Evolutionary conservation across 192 early-diverging fungal species (phyloP).

Genomic region (Gonapodya prolifera): DNA sequence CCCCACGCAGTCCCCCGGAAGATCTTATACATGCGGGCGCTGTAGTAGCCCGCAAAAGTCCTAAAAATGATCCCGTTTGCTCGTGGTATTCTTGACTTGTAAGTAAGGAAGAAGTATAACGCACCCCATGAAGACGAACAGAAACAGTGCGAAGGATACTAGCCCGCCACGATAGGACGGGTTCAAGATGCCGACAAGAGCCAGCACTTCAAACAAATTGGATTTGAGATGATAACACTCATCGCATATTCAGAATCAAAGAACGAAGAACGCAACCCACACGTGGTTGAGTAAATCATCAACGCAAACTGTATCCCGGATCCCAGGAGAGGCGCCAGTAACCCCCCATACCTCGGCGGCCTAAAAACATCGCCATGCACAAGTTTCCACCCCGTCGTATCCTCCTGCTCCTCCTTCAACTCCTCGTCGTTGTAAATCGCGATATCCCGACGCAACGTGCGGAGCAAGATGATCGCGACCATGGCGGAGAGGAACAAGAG

Average conservation of each 20-base stretch:
- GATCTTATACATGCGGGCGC: conserved; percentile 4
- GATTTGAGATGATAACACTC: too few species aligned
- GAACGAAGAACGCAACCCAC: conserved; percentile 20
- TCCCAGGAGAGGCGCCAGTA: conserved; percentile 60
- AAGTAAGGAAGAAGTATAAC: too few species aligned
- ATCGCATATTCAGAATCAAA: background rate
- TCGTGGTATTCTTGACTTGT: too few species aligned
- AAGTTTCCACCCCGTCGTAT: conserved; percentile 59
- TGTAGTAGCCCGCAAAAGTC: conserved; percentile 5
- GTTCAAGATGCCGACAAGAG: conserved; percentile 42
- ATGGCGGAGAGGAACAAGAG: conserved; percentile 49
- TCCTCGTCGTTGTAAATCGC: conserved; percentile 30
- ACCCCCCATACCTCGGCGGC: conserved; percentile 42
- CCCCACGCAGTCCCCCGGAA: conserved; percentile 1
- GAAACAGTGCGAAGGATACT: conserved; percentile 34
- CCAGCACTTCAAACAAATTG: conserved; percentile 25
- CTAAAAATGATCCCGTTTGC: too few species aligned
- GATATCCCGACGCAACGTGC: conserved; percentile 50
- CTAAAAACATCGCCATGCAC: conserved; percentile 68
- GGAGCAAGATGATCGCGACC: conserved; percentile 51
- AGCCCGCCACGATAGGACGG: conserved; percentile 54
- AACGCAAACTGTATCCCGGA: conserved; percentile 55
- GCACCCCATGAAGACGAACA: conserved; percentile 40
- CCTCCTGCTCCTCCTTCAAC: conserved; percentile 49
- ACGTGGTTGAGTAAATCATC: conserved; percentile 32